Percentiles rank a stretch among this genome's conserved stretches.
Conservation (phyloP, 768 basidiomycete genomes). For the Lyophyllum decastes region DNA sequence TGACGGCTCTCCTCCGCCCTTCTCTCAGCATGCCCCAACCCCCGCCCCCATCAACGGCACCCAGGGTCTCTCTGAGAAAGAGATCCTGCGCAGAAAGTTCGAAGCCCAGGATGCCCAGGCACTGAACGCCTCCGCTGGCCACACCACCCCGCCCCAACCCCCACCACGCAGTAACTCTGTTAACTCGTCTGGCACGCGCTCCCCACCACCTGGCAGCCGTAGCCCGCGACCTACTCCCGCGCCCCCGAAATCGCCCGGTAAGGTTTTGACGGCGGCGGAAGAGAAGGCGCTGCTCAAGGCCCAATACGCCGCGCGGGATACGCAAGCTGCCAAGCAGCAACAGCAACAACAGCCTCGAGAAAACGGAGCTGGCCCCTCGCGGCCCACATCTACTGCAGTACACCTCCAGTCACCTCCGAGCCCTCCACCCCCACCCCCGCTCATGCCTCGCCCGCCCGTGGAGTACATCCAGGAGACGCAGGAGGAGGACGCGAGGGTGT, state of each 20-base stretch:
- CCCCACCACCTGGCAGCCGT: constrained; percentile 16
- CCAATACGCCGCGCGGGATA: constrained; percentile 61
- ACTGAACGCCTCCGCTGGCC: constrained; percentile 18
- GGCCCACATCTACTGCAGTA: constrained; percentile 15
- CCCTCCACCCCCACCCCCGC: constrained; percentile 60
- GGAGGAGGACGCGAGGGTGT: constrained; percentile 67
- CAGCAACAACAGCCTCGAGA: constrained; percentile 23
- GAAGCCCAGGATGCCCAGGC: constrained; percentile 52
- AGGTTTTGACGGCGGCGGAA: constrained; percentile 66
- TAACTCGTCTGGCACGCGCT: constrained; percentile 15
- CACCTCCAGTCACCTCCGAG: constrained; percentile 9
- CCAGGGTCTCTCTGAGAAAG: constrained; percentile 51
- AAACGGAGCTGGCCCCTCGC: constrained; percentile 27
- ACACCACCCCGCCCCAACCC: constrained; percentile 20
- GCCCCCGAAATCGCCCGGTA: constrained; percentile 28
- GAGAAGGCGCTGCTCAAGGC: constrained; percentile 75
- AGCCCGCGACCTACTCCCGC: constrained; percentile 35
- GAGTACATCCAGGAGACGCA: constrained; percentile 84
- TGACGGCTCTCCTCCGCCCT: constrained; percentile 20
- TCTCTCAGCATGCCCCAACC: constrained; percentile 12
- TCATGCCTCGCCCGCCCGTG: constrained; percentile 74
- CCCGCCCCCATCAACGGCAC: constrained; percentile 24
- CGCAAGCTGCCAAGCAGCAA: constrained; percentile 15
- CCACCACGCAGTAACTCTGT: constrained; percentile 24
- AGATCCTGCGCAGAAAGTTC: constrained; percentile 52